Conservation (phyloP, 2,329 filamentous ascomycete species). For the Venturia nashicola region DNA sequence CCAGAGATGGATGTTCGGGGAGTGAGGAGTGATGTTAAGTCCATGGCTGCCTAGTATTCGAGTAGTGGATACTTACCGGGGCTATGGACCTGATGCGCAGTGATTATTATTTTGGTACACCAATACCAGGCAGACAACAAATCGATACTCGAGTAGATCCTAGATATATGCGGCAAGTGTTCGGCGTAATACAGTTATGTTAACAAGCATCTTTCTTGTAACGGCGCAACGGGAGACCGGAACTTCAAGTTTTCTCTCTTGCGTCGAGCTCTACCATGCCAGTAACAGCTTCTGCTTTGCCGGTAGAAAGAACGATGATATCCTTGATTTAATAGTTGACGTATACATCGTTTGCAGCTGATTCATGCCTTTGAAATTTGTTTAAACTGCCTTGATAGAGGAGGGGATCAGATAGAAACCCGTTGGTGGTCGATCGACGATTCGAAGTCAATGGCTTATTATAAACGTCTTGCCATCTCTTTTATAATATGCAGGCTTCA, state of each 20-base stretch:
- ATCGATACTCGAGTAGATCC: background rate
- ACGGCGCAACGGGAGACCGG: background rate
- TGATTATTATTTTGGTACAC: background rate
- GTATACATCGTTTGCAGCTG: no score
- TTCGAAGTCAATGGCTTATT: no score
- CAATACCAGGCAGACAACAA: conserved; percentile 1
- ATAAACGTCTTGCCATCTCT: no score
- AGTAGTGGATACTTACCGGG: background rate
- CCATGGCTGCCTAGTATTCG: background rate
- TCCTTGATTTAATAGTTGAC: no score
- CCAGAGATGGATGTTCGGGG: no score
- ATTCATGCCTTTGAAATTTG: no score
- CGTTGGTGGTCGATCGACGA: no score
- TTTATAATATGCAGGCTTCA: no score
- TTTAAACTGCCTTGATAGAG: no score
- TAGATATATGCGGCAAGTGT: conserved; percentile 13
- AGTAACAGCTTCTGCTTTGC: background rate
- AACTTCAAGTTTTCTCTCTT: background rate
- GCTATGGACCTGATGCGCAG: background rate
- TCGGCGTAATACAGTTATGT: conserved; percentile 10
- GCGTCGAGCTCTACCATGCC: background rate
- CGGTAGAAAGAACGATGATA: background rate
- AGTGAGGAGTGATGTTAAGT: background rate
- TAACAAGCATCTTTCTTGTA: background rate
- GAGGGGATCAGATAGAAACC: no score